Conservation (phyloP, 495 filamentous ascomycete species). For the Aspergillus avenaceus region DNA sequence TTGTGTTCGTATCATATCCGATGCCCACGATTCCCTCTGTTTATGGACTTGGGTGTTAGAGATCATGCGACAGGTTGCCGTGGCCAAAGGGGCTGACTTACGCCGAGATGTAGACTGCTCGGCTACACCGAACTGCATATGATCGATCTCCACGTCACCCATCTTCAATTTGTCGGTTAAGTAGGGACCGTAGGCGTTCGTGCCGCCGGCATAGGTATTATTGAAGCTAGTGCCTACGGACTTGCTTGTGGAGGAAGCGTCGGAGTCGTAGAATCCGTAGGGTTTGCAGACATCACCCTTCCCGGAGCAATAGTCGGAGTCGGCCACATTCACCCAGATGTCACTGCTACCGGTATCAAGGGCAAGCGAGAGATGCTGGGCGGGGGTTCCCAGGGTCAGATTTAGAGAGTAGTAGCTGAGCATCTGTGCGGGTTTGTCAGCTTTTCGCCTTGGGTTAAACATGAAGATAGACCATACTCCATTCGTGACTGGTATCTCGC, state of each 20-base stretch:
- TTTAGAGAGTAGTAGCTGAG: constrained; percentile 65
- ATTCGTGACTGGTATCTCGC: constrained; percentile 15
- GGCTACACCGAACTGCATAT: constrained; percentile 73
- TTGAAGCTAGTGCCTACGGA: constrained; percentile 65
- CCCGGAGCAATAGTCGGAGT: constrained; percentile 19
- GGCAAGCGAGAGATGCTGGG: constrained; percentile 53
- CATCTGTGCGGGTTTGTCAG: constrained; percentile 29
- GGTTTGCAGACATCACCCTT: constrained; percentile 42
- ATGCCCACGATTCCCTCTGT: constrained; percentile 78
- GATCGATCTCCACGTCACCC: constrained; percentile 50
- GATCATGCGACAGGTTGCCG: too few species aligned
- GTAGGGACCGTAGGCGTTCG: constrained; percentile 69
- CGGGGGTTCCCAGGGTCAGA: constrained; percentile 62
- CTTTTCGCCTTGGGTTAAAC: not conserved
- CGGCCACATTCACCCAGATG: constrained; percentile 53
- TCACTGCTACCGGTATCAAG: constrained; percentile 79
- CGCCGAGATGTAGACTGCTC: constrained; percentile 51
- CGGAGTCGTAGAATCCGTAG: constrained; percentile 49
- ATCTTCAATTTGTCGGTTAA: constrained; percentile 68
- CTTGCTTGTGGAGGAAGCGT: constrained; percentile 63
- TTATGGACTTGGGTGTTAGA: too few species aligned
- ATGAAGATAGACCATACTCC: constrained; percentile 7
- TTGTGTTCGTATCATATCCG: constrained; percentile 48
- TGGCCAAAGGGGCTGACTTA: constrained; percentile 15
- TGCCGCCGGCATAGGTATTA: constrained; percentile 75